Conservation (phyloP, 2,329 filamentous ascomycete genomes). For the Penicillium italicum region DNA sequence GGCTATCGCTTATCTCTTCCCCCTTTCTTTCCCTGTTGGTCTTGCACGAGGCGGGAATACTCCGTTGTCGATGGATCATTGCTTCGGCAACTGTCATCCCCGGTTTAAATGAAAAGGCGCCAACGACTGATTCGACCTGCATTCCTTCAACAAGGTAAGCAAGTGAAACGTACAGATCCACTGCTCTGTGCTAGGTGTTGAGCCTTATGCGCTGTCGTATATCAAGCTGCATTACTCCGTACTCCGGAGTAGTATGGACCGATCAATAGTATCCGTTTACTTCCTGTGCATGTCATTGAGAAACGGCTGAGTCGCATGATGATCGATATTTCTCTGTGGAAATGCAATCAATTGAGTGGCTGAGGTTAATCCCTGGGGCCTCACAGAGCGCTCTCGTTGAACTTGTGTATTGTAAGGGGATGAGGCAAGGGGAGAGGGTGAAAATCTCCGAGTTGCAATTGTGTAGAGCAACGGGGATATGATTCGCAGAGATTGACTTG, state of each 20-base stretch:
- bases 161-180: background rate
- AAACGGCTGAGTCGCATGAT: conserved; percentile 24
- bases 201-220: background rate
- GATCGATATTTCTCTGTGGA: conserved; percentile 1
- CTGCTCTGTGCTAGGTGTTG: background rate
- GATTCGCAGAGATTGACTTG: background rate
- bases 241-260: background rate
- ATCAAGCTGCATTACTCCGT: background rate
- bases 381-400: conserved; percentile 9
- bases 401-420: conserved; percentile 10
- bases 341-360: conserved; percentile 7
- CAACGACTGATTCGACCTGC: conserved; percentile 1
- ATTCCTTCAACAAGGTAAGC: conserved; percentile 1
- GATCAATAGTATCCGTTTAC: background rate
- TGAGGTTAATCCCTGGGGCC: conserved; percentile 15
- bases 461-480: background rate
- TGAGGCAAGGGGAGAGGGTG: conserved; percentile 17
- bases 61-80: conserved; percentile 8
- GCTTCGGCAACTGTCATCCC: conserved; percentile 9
- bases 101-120: background rate
- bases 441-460: conserved; percentile 15
- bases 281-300: conserved; percentile 7
- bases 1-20: conserved; percentile 5
- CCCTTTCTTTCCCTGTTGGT: conserved; percentile 3
- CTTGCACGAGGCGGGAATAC: conserved; percentile 11